Conservation (phyloP, 768 basidiomycete species). For the Daedalea quercina region DNA sequence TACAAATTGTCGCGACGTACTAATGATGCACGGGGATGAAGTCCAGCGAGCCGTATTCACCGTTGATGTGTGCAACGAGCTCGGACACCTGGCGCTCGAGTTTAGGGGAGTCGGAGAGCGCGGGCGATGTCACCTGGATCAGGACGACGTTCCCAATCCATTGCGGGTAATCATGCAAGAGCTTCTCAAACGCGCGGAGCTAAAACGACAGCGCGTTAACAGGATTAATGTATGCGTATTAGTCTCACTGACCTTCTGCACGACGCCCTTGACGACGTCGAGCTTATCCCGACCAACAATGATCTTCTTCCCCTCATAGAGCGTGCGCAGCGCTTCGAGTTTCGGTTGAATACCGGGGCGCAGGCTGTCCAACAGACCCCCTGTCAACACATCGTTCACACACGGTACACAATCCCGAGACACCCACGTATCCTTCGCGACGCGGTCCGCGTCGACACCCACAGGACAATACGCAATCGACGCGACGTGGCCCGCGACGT, state of each 20-base stretch:
- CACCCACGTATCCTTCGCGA: conserved; percentile 68
- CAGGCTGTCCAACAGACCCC: conserved; percentile 31
- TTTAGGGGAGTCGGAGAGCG: conserved; percentile 87
- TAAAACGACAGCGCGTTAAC: too few species aligned
- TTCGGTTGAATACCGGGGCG: conserved; percentile 87
- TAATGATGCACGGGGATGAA: conserved; percentile 98
- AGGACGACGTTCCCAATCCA: conserved; percentile 89
- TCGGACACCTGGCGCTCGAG: conserved; percentile 92
- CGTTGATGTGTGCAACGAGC: conserved; percentile 91
- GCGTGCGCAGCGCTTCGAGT: conserved; percentile 68
- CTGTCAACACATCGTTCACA: conserved; percentile 2
- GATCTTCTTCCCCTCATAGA: conserved; percentile 97
- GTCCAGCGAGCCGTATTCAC: conserved; percentile 88
- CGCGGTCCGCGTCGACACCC: conserved; percentile 89
- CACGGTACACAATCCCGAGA: neutral
- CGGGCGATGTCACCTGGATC: conserved; percentile 92
- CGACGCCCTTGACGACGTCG: conserved; percentile 95
- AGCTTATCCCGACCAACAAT: conserved; percentile 97
- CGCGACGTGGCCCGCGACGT: conserved; percentile 81
- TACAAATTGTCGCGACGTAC: conserved; percentile 40
- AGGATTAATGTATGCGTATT: too few species aligned
- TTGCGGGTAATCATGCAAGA: conserved; percentile 88
- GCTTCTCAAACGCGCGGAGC: conserved; percentile 93
- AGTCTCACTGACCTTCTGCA: conserved; percentile 86
- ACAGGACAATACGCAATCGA: conserved; percentile 89